Conservation (phyloP, 169 alveolate genomes). For the Plasmodium gonderi region DNA sequence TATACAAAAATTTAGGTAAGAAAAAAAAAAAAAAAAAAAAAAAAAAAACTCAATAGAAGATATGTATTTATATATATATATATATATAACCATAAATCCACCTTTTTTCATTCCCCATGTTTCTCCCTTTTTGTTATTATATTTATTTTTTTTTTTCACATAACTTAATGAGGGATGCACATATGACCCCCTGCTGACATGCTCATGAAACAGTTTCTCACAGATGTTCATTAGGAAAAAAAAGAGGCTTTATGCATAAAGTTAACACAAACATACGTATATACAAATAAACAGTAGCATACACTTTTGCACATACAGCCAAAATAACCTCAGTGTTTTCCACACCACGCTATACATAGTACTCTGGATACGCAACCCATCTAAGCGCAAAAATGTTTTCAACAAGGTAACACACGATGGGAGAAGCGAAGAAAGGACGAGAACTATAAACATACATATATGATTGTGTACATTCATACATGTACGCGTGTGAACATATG, state of each 20-base stretch:
- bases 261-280: not conserved
- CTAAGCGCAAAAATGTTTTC: conserved; percentile 38
- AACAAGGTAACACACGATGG: conserved; percentile 56
- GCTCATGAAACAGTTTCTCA: not conserved
- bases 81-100: not conserved
- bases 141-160: not conserved
- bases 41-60: not conserved
- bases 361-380: not conserved
- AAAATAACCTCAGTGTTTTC: not conserved
- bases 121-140: not conserved
- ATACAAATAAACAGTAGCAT: not conserved
- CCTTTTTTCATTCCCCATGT: not conserved
- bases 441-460: not conserved
- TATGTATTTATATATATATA: not conserved
- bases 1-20: not conserved
- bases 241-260: not conserved
- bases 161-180: not conserved
- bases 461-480: not conserved
- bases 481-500: not conserved
- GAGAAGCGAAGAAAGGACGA: not conserved
- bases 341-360: not conserved
- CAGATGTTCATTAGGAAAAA: not conserved
- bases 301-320: not conserved
- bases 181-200: not conserved
- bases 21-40: conserved; percentile 1